These are phyloP conservation scores for Nakaseomyces delphensis DNA, from an alignment of 1,139 yeast species.

Conservation along the genomic window DNA sequence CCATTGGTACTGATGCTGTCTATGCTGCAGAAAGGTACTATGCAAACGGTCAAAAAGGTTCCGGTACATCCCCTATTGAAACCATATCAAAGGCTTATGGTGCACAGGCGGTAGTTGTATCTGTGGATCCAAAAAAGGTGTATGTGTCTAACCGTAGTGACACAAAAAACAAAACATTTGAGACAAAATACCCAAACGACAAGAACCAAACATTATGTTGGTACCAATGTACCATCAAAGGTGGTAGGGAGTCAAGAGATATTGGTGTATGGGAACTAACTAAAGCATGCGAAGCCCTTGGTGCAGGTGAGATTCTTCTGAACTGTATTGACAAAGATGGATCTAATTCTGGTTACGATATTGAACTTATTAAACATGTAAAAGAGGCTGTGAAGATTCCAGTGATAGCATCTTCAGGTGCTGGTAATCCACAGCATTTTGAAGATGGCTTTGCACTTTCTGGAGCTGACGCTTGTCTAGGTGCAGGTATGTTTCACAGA, in stretches of 20 bases:
- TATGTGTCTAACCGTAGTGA: constrained; percentile 56
- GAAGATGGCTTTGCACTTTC: constrained; percentile 76
- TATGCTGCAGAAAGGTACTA: constrained; percentile 76
- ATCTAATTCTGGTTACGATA: constrained; percentile 82
- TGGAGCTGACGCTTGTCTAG: constrained; percentile 88
- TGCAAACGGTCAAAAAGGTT: constrained; percentile 45
- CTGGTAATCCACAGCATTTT: constrained; percentile 87
- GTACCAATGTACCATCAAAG: constrained; percentile 92
- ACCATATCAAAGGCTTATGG: constrained; percentile 88
- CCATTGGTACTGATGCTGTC: constrained; percentile 97
- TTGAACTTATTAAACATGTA: constrained; percentile 71
- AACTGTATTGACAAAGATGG: constrained; percentile 97
- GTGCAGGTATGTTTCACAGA: constrained; percentile 97
- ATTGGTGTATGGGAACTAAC: constrained; percentile 87
- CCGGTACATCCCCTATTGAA: constrained; percentile 82
- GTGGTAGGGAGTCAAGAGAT: constrained; percentile 86
- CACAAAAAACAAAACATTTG: constrained; percentile 55
- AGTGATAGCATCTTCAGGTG: constrained; percentile 95
- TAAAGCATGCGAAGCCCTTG: constrained; percentile 78
- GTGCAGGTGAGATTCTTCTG: constrained; percentile 91
- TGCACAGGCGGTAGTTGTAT: constrained; percentile 91
- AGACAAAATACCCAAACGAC: constrained; percentile 58
- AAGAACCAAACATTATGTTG: constrained; percentile 81
- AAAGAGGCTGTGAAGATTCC: constrained; percentile 75
- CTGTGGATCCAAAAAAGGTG: constrained; percentile 88